These are phyloP conservation scores for Pestalotiopsis sp. DNA, from an alignment of 2,329 filamentous ascomycete genomes.

Conservation along the genomic window DNA sequence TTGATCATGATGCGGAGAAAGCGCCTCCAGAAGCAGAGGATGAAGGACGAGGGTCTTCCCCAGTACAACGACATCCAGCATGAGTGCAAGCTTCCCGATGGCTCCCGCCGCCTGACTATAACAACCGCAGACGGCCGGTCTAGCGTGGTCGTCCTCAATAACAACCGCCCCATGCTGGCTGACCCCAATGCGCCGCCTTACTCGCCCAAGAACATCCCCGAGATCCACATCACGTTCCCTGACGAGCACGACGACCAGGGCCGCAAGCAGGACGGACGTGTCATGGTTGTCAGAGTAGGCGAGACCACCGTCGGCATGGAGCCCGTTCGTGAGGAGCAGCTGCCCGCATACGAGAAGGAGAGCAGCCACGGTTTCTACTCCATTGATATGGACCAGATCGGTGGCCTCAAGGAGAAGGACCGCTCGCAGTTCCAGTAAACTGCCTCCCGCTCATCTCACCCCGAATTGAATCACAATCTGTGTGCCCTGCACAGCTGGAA, in stretches of 20 bases:
- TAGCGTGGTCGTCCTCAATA: constrained; percentile 75
- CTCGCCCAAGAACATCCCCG: constrained; percentile 82
- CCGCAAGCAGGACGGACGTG: constrained; percentile 79
- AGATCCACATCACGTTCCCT: constrained; percentile 98
- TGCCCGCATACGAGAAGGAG: constrained; percentile 88
- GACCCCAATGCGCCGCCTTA: constrained; percentile 76
- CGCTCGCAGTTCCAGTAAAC: constrained; percentile 26
- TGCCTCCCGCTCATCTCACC: background rate
- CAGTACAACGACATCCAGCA: constrained; percentile 67
- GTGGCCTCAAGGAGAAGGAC: constrained; percentile 91
- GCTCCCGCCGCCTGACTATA: constrained; percentile 59
- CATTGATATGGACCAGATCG: constrained; percentile 91
- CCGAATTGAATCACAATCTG: background rate
- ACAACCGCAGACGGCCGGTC: constrained; percentile 61
- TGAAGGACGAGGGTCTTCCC: constrained; percentile 61
- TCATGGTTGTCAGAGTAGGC: constrained; percentile 89
- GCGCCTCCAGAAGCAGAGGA: constrained; percentile 45
- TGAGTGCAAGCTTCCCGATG: constrained; percentile 42
- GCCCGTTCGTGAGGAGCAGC: constrained; percentile 76
- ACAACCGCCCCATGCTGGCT: constrained; percentile 69
- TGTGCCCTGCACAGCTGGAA: background rate
- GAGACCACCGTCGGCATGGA: constrained; percentile 88
- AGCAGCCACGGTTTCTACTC: constrained; percentile 83
- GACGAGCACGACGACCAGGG: constrained; percentile 89
- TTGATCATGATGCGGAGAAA: constrained; percentile 76